Evolutionary conservation across 1,139 yeast genomes (phyloP).

Genomic region (Yamadazyma atmosphaerica): DNA sequence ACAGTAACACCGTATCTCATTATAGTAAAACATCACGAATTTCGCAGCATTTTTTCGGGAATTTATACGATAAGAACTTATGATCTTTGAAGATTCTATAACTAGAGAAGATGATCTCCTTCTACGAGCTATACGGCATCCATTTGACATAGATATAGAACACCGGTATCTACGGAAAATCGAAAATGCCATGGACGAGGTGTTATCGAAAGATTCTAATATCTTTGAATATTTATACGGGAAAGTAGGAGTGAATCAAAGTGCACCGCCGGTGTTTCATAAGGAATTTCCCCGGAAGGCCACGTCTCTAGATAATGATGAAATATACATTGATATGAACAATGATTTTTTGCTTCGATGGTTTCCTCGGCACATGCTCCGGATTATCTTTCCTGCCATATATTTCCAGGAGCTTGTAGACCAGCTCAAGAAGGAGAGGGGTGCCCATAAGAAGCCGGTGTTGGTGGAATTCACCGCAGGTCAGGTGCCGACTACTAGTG

Average conservation of each 20-base stretch:
- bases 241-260: constrained; percentile 15
- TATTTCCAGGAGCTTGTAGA: constrained; percentile 25
- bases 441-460: constrained; percentile 15
- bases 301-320: constrained; percentile 34
- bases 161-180: constrained; percentile 3
- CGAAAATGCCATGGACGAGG: constrained; percentile 8
- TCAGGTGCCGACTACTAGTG: constrained; percentile 33
- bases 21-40: neutral
- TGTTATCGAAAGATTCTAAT: constrained; percentile 24
- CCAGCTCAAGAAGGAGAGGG: constrained; percentile 12
- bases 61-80: neutral
- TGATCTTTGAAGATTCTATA: constrained; percentile 19
- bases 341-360: constrained; percentile 30
- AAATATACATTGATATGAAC: constrained; percentile 30
- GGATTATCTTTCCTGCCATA: constrained; percentile 25
- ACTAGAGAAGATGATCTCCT: constrained; percentile 17
- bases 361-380: constrained; percentile 28
- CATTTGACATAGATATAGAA: neutral
- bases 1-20: too few species aligned
- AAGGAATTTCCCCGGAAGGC: constrained; percentile 36
- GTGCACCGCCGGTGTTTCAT: constrained; percentile 28
- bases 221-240: constrained; percentile 17
- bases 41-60: constrained; percentile 7
- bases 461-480: constrained; percentile 25
- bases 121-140: constrained; percentile 9